These are phyloP conservation scores for Hyaloscypha hepaticicola DNA, from an alignment of 495 filamentous ascomycete species.

Conservation along the genomic window DNA sequence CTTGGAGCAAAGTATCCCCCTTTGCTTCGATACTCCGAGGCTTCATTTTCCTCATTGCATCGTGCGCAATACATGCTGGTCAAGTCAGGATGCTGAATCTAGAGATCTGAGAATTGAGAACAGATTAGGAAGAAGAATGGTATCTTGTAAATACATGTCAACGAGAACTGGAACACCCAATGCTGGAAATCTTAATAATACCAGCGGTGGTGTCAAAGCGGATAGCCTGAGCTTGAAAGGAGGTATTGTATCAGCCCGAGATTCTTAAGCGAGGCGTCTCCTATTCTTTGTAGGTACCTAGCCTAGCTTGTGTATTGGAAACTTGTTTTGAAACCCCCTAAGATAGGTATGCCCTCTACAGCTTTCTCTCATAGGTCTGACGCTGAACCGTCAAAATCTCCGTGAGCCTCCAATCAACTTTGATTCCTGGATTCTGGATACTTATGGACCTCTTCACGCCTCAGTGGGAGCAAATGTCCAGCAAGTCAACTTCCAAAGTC, in stretches of 20 bases:
- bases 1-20: not conserved
- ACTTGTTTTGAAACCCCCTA: no score
- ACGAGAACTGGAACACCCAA: not conserved
- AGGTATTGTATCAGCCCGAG: not conserved
- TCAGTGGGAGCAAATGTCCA: constrained; percentile 57
- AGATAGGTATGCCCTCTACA: no score
- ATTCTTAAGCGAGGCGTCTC: not conserved
- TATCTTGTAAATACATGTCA: not conserved
- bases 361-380: no score
- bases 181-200: not conserved
- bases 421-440: constrained; percentile 78
- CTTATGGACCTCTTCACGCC: constrained; percentile 67
- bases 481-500: constrained; percentile 81
- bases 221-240: not conserved
- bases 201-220: not conserved
- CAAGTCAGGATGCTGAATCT: no score
- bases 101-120: no score
- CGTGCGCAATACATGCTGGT: not conserved
- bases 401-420: constrained; percentile 72
- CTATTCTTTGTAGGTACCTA: not conserved
- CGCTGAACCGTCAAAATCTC: no score
- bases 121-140: not conserved
- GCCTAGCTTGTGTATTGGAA: not conserved
- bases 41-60: not conserved
- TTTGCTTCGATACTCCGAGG: not conserved